Evolutionary conservation across 352 stramenopile species (phyloP).

Genomic region (Globisporangium nagaii): DNA sequence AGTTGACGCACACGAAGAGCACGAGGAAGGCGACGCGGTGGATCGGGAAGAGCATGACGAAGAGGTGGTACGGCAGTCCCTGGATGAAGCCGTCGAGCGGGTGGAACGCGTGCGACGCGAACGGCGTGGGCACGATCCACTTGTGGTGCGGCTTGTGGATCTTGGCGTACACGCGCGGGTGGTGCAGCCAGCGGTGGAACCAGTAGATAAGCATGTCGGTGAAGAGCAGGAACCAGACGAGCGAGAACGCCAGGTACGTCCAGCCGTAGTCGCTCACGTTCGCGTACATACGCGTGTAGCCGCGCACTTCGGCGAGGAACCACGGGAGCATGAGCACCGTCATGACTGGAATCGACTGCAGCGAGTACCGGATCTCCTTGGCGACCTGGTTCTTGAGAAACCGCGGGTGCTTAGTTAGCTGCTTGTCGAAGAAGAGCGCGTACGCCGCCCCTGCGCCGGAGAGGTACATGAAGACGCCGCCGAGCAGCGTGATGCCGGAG

Average conservation of each 20-base stretch:
- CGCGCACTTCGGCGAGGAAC: constrained; percentile 59
- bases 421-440: constrained; percentile 57
- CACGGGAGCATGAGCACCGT: constrained; percentile 52
- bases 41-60: constrained; percentile 58
- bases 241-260: constrained; percentile 33
- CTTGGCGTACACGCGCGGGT: constrained; percentile 49
- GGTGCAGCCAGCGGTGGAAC: constrained; percentile 70
- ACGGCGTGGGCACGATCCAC: constrained; percentile 66
- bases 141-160: constrained; percentile 79
- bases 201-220: constrained; percentile 82
- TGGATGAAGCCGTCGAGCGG: constrained; percentile 69
- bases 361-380: constrained; percentile 43
- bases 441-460: constrained; percentile 40
- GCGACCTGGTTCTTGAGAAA: constrained; percentile 60
- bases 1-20: constrained; percentile 61
- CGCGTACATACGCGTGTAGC: constrained; percentile 48
- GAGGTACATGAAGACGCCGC: constrained; percentile 59
- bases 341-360: constrained; percentile 62
- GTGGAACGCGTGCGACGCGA: constrained; percentile 70
- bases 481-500: constrained; percentile 40
- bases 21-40: constrained; percentile 53
- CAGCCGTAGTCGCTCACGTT: constrained; percentile 34
- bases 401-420: constrained; percentile 55
- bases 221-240: constrained; percentile 61
- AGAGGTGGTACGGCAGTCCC: constrained; percentile 63